These are phyloP conservation scores for Pontederia crassipes DNA, from an alignment of 176 grass and related monocot species.

Conservation along the genomic window DNA sequence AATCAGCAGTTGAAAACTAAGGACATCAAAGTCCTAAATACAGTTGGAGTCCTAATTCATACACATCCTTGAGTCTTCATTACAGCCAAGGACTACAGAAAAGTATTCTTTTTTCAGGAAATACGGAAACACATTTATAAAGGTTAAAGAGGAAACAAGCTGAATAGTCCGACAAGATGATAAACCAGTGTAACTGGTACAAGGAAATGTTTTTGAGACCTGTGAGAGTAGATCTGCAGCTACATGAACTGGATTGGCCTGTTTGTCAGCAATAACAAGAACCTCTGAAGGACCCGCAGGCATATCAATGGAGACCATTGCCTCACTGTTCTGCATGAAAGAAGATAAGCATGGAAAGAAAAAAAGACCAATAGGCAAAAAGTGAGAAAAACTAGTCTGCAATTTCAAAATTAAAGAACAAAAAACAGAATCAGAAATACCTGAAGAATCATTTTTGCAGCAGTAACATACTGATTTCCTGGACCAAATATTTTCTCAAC, in stretches of 20 bases:
- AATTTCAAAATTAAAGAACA: background rate
- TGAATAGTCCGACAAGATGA: background rate
- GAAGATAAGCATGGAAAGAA: slow-evolving; percentile 18
- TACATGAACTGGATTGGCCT: slow-evolving; percentile 74
- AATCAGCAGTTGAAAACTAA: background rate
- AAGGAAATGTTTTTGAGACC: slow-evolving; percentile 33
- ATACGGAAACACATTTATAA: too few species aligned
- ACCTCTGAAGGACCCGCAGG: slow-evolving; percentile 95
- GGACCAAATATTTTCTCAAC: slow-evolving; percentile 97
- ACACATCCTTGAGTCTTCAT: too few species aligned
- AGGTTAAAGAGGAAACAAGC: background rate
- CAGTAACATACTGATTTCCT: slow-evolving; percentile 96
- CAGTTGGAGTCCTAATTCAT: background rate
- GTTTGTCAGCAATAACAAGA: slow-evolving; percentile 78
- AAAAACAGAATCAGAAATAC: slow-evolving; percentile 27
- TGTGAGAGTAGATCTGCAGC: slow-evolving; percentile 94
- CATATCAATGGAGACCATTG: slow-evolving; percentile 97
- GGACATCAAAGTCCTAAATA: background rate
- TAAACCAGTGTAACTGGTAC: background rate
- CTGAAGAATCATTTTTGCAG: slow-evolving; percentile 99
- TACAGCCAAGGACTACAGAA: too few species aligned
- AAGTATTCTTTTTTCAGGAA: too few species aligned
- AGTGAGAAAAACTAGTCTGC: background rate
- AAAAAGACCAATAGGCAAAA: background rate
- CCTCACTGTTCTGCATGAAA: slow-evolving; percentile 91